These are phyloP conservation scores for Chalciporus chontae DNA, from an alignment of 768 basidiomycete species.

Conservation along the genomic window DNA sequence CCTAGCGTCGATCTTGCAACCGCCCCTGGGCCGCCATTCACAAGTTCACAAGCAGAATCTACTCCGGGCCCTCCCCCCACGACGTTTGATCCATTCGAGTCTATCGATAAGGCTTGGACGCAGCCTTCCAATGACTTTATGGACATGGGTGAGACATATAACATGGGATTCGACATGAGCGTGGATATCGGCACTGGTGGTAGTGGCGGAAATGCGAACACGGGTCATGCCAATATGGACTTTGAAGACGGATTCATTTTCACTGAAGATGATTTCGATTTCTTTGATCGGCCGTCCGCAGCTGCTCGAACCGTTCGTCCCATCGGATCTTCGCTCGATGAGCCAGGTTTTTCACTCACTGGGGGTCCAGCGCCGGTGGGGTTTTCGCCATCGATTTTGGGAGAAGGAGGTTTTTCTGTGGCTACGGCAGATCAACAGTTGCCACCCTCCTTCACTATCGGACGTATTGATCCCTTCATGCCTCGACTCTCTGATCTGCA, in stretches of 20 bases:
- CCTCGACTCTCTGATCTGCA: constrained; percentile 22
- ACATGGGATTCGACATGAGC: constrained; percentile 49
- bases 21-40: constrained; percentile 11
- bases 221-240: constrained; percentile 37
- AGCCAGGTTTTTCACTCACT: constrained; percentile 29
- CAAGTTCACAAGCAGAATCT: constrained; percentile 14
- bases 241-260: constrained; percentile 55
- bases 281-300: constrained; percentile 64
- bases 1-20: constrained; percentile 22
- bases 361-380: constrained; percentile 32
- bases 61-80: constrained; percentile 20
- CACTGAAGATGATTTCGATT: constrained; percentile 87
- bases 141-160: constrained; percentile 33
- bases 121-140: constrained; percentile 37
- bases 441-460: constrained; percentile 28
- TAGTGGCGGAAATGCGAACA: constrained; percentile 19
- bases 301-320: constrained; percentile 20
- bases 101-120: constrained; percentile 39
- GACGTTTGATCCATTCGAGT: constrained; percentile 43
- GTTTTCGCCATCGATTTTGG: constrained; percentile 33
- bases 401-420: constrained; percentile 26
- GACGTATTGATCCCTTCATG: constrained; percentile 16
- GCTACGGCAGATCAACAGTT: constrained; percentile 29
- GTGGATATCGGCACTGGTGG: constrained; percentile 35
- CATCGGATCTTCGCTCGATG: constrained; percentile 14